Base-by-base conservation (phyloP, 768 basidiomycete species). In the Russula sp. region DNA sequence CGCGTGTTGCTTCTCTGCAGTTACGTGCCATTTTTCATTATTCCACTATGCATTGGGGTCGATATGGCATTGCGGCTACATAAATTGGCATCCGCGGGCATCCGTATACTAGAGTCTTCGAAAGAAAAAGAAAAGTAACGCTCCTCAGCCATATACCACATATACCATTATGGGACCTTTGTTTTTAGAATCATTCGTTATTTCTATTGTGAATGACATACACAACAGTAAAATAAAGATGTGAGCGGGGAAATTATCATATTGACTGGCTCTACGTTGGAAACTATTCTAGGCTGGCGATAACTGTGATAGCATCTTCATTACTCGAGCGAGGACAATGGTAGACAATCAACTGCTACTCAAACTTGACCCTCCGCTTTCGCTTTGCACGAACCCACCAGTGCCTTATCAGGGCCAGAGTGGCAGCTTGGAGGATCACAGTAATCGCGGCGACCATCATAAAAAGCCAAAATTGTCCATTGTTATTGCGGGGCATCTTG, bases 11-110 rank as follows among this genome's bases (percentile, higher is more conserved):
- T 94, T 24, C 76, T 93, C 18, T 79, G 79, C 6, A 85, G 84
- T 69, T 94, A 94, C 71, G 72, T 91, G 3, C 89, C 91, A 2
- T 94, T 90, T 79, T 83, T 88, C 63, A 32, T 90, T 9, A 74
- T 93, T 2, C 90, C 92, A 0, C 67, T 90, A 11, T 71, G 81
- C 3, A 91, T 94, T 83, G 77, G 85, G 0, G 66, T 88, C n/a
- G 90, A 92, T 70, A 90, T 92, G 85, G 78, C 80, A 0, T 57
- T 76, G 24, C 75, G 75, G 10, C 60, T 74, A 4, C 67, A 69
- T 13, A 63, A 53, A 16, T 63, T 75, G 51, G 67, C 70, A 28
- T 58, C 50, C 14, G 32, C 22, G 2, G 66, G 63, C 16, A 14
- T 64, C 14, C 61, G 59, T 49, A 59, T 58, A 8, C 36, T 48